Conservation (phyloP, 768 basidiomycete genomes). For the Leccinum imitatum region DNA sequence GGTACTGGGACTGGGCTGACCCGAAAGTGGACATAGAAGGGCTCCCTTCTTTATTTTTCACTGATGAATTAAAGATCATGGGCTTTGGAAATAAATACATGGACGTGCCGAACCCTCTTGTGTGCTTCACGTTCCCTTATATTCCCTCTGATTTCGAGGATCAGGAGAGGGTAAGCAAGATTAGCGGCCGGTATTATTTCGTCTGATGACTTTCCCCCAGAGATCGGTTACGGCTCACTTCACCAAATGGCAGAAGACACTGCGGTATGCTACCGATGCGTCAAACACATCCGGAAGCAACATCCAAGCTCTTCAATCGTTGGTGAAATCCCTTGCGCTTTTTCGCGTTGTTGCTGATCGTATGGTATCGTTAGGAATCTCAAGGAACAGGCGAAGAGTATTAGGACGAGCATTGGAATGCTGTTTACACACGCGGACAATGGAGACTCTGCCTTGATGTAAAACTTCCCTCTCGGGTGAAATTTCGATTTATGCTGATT, state of each 20-base stretch:
- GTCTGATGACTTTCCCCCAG: neutral
- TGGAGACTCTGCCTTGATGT: slow-evolving; percentile 15
- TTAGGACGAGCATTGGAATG: slow-evolving; percentile 18
- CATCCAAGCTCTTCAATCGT: slow-evolving; percentile 17
- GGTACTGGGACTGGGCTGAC: slow-evolving; percentile 33
- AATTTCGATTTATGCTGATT: neutral
- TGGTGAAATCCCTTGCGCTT: neutral
- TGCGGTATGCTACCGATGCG: slow-evolving; percentile 14
- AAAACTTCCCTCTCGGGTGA: neutral
- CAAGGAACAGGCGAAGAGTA: slow-evolving; percentile 13
- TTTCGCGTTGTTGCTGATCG: neutral
- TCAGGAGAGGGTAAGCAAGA: slow-evolving; percentile 5
- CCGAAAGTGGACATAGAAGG: slow-evolving; percentile 19
- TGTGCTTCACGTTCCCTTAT: slow-evolving; percentile 13
- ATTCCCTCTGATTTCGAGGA: slow-evolving; percentile 23
- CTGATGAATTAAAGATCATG: slow-evolving; percentile 11
- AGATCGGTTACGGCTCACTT: slow-evolving; percentile 13
- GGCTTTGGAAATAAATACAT: slow-evolving; percentile 5
- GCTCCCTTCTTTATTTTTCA: slow-evolving; percentile 22
- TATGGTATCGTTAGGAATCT: slow-evolving; percentile 8
- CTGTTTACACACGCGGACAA: slow-evolving; percentile 19
- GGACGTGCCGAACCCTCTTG: slow-evolving; percentile 23
- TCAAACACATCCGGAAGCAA: slow-evolving; percentile 13
- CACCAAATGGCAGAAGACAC: slow-evolving; percentile 19
- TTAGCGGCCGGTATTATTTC: neutral